These are phyloP conservation scores for Trichoderma asperellum DNA, from an alignment of 2,329 filamentous ascomycete genomes.

Conservation along the genomic window DNA sequence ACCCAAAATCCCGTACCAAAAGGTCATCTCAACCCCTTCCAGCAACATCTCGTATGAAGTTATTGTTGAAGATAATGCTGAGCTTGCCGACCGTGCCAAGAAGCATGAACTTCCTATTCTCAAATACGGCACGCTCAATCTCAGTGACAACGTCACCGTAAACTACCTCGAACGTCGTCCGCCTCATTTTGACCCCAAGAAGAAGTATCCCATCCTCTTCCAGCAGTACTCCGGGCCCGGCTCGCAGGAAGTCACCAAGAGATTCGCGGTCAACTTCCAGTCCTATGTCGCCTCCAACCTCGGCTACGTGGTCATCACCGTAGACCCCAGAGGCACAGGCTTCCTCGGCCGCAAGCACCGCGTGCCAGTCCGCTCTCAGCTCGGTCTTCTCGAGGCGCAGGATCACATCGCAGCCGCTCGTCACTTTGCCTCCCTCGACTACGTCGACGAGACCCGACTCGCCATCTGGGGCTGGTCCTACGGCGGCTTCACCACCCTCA, in stretches of 20 bases:
- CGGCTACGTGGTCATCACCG: slow-evolving; percentile 91
- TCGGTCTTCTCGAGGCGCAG: slow-evolving; percentile 81
- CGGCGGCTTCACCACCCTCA: slow-evolving; percentile 92
- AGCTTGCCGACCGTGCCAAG: slow-evolving; percentile 69
- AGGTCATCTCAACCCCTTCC: slow-evolving; percentile 81
- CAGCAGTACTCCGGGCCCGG: slow-evolving; percentile 92
- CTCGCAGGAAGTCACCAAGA: slow-evolving; percentile 84
- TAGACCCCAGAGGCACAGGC: slow-evolving; percentile 92
- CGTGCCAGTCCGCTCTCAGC: slow-evolving; percentile 77
- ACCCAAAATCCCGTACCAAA: slow-evolving; percentile 87
- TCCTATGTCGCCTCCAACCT: slow-evolving; percentile 82
- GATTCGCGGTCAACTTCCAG: slow-evolving; percentile 85
- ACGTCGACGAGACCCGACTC: slow-evolving; percentile 80
- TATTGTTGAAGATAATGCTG: slow-evolving; percentile 76
- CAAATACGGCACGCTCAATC: slow-evolving; percentile 80
- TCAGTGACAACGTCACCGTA: slow-evolving; percentile 72
- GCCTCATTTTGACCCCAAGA: slow-evolving; percentile 81
- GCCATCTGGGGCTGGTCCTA: slow-evolving; percentile 99
- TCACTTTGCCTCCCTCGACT: slow-evolving; percentile 77
- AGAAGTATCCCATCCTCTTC: slow-evolving; percentile 92
- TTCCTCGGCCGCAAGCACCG: slow-evolving; percentile 84
- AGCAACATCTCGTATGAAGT: slow-evolving; percentile 67
- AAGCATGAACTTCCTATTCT: slow-evolving; percentile 81
- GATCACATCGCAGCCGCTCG: slow-evolving; percentile 93
- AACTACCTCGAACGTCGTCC: slow-evolving; percentile 83